Conservation (phyloP, 2,329 filamentous ascomycete genomes). For the Cytospora piceae region DNA sequence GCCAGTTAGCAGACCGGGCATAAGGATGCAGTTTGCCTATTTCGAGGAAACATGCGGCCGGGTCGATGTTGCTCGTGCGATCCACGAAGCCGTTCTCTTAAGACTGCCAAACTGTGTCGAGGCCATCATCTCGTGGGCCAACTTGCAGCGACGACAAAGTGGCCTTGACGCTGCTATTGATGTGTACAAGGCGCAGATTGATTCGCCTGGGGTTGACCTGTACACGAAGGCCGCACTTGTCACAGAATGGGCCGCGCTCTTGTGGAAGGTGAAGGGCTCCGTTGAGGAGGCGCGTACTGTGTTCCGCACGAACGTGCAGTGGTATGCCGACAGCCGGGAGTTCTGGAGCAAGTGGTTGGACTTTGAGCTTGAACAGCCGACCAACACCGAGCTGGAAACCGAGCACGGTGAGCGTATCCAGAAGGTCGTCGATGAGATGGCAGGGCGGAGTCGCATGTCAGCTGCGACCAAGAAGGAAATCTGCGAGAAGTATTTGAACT, state of each 20-base stretch:
- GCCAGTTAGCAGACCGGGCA: slow-evolving; percentile 80
- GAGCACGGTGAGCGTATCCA: slow-evolving; percentile 76
- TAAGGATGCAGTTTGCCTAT: slow-evolving; percentile 88
- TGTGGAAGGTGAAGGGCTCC: slow-evolving; percentile 87
- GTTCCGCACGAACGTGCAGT: slow-evolving; percentile 80
- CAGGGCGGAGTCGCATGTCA: slow-evolving; percentile 72
- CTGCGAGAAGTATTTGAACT: slow-evolving; percentile 77
- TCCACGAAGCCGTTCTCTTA: slow-evolving; percentile 79
- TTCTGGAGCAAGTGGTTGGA: slow-evolving; percentile 91
- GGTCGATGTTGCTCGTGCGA: slow-evolving; percentile 77
- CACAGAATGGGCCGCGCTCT: slow-evolving; percentile 81
- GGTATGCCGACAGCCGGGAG: slow-evolving; percentile 80
- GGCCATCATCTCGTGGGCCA: slow-evolving; percentile 85
- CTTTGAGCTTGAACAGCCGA: slow-evolving; percentile 86
- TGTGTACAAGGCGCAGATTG: slow-evolving; percentile 80
- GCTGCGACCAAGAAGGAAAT: slow-evolving; percentile 72
- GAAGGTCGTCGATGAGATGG: slow-evolving; percentile 76
- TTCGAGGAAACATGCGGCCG: slow-evolving; percentile 88
- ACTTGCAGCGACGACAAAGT: slow-evolving; percentile 80
- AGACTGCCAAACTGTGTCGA: slow-evolving; percentile 81
- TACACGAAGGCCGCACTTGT: slow-evolving; percentile 86
- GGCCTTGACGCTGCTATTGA: slow-evolving; percentile 84
- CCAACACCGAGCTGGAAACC: slow-evolving; percentile 64
- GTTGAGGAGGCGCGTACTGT: slow-evolving; percentile 80
- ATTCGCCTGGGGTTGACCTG: slow-evolving; percentile 70